phyloP scores from a whole-genome alignment of 805 yeast genomes.

The Diddensiella caesifluorescens region DNA sequence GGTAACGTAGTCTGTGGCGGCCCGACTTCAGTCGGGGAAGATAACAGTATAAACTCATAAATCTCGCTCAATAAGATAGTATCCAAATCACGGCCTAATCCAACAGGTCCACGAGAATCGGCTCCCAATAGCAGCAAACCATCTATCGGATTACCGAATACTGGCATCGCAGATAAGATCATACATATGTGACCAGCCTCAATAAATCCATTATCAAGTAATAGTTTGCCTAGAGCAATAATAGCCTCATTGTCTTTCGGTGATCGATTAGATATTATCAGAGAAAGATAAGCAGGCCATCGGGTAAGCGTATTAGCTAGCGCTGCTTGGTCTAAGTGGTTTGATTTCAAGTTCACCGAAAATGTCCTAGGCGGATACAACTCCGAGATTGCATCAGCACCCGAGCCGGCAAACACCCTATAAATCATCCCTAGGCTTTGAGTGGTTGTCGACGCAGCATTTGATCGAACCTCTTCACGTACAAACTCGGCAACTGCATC shows the following conservation, averaged over 20 bases:
- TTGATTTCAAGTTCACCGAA: conserved; percentile 13
- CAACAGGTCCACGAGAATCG: conserved; percentile 27
- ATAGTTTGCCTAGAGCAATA: conserved; percentile 33
- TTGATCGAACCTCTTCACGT: conserved; percentile 38
- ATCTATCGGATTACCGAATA: conserved; percentile 12
- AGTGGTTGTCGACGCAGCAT: conserved; percentile 32
- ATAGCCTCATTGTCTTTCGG: conserved; percentile 29
- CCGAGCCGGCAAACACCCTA: conserved; percentile 60
- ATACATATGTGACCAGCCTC: conserved; percentile 39
- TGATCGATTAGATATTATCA: conserved; percentile 29
- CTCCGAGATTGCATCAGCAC: conserved; percentile 47
- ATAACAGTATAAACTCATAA: conserved; percentile 51
- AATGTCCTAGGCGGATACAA: conserved; percentile 35
- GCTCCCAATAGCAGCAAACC: conserved; percentile 24
- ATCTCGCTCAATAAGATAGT: conserved; percentile 58
- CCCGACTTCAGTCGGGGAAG: conserved; percentile 30
- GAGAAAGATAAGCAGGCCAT: conserved; percentile 32
- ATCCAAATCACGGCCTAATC: conserved; percentile 44
- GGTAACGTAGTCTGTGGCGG: conserved; percentile 5
- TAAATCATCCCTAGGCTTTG: conserved; percentile 50
- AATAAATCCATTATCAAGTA: conserved; percentile 34
- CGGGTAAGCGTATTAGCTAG: conserved; percentile 18
- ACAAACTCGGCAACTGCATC: conserved; percentile 55
- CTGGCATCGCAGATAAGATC: conserved; percentile 1
- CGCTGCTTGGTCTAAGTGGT: conserved; percentile 12